Conservation (phyloP, 1,139 yeast genomes). For the Yamadazyma buinensis region DNA sequence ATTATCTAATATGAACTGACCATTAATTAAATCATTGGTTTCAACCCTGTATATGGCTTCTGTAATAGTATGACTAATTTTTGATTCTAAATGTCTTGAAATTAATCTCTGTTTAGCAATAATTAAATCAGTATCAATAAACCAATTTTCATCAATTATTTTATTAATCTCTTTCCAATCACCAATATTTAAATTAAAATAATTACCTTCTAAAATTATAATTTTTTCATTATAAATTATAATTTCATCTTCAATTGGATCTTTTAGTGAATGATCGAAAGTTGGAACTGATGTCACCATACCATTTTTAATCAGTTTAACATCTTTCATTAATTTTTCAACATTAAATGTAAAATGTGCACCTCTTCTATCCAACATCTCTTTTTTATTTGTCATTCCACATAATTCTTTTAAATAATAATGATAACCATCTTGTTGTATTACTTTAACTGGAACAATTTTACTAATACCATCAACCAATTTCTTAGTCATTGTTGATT, state of each 20-base stretch:
- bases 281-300: slow-evolving; percentile 3
- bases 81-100: slow-evolving; percentile 65
- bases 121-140: slow-evolving; percentile 40
- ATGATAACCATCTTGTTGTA: slow-evolving; percentile 62
- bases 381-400: slow-evolving; percentile 26
- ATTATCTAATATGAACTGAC: slow-evolving; percentile 45
- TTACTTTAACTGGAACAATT: slow-evolving; percentile 20
- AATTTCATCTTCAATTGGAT: slow-evolving; percentile 55
- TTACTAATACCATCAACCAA: slow-evolving; percentile 2
- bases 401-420: slow-evolving; percentile 14
- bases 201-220: slow-evolving; percentile 63
- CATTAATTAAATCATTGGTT: slow-evolving; percentile 67
- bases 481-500: slow-evolving; percentile 3
- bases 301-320: slow-evolving; percentile 16
- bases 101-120: slow-evolving; percentile 58
- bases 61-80: slow-evolving; percentile 50
- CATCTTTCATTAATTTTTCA: slow-evolving; percentile 23
- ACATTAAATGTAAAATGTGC: slow-evolving; percentile 86
- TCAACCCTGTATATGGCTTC: slow-evolving; percentile 63
- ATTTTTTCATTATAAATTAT: slow-evolving; percentile 40
- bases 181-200: slow-evolving; percentile 46
- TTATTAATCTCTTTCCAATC: slow-evolving; percentile 47
- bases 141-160: slow-evolving; percentile 41
- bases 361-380: slow-evolving; percentile 68
- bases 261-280: slow-evolving; percentile 50